Evolutionary conservation across 1,284 basidiomycete genomes (phyloP).

Genomic region (Sutorius eximius): DNA sequence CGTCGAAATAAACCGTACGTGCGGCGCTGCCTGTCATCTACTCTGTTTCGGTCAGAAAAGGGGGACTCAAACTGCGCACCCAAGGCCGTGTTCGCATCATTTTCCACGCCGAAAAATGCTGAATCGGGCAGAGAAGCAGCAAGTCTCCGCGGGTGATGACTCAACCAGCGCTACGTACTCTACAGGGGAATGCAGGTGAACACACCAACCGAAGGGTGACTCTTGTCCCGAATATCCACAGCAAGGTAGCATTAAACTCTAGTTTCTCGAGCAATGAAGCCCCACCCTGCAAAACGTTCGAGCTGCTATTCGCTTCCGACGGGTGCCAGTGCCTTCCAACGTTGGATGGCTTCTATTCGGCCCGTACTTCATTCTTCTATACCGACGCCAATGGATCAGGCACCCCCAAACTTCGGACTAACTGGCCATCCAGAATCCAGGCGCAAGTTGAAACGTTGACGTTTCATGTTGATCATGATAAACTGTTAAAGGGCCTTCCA

Average conservation of each 20-base stretch:
- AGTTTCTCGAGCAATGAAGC: background rate
- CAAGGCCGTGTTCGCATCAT: background rate
- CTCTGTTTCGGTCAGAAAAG: background rate
- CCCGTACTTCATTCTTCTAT: background rate
- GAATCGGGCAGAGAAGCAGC: background rate
- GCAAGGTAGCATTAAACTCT: background rate
- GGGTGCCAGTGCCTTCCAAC: background rate
- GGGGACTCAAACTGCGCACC: background rate
- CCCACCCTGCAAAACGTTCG: background rate
- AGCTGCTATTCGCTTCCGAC: background rate
- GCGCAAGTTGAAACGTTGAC: constrained; percentile 4
- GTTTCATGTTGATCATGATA: constrained; percentile 2
- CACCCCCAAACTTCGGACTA: background rate
- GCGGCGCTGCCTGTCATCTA: background rate
- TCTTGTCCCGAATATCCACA: background rate
- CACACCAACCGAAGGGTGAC: too few relatives aligned
- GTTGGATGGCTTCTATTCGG: background rate
- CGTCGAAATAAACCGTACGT: background rate
- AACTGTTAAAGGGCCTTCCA: background rate
- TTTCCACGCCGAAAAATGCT: background rate
- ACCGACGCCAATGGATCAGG: background rate
- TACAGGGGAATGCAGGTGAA: too few relatives aligned
- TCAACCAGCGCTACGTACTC: background rate
- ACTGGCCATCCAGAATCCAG: background rate
- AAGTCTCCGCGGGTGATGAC: background rate